Conservation (phyloP, 306 rosid genomes). For the Sphenostylis stenocarpa region DNA sequence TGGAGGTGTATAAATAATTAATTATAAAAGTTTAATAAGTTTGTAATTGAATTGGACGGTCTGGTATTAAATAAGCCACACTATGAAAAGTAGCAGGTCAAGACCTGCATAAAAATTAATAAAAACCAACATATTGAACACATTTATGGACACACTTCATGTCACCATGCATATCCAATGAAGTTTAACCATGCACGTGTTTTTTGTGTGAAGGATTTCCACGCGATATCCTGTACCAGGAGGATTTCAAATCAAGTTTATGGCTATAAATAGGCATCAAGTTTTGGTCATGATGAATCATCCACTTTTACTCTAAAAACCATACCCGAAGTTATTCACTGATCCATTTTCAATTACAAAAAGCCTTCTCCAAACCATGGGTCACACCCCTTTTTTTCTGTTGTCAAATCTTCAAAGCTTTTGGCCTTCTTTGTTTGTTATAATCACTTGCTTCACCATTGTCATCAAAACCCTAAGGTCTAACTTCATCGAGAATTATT, state of each 20-base stretch:
- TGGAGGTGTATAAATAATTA: too few relatives aligned
- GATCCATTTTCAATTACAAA: not conserved
- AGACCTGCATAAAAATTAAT: too few relatives aligned
- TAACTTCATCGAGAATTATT: not conserved
- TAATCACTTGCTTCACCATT: not conserved
- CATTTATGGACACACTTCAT: not conserved
- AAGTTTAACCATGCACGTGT: not conserved
- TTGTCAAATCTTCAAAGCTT: not conserved
- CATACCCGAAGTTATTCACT: not conserved
- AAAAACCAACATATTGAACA: too few relatives aligned
- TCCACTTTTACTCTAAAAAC: not conserved
- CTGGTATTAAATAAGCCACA: not conserved
- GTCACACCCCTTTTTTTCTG: not conserved
- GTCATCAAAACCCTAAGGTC: not conserved
- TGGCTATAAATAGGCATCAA: not conserved
- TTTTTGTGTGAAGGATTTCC: not conserved
- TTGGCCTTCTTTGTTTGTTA: not conserved
- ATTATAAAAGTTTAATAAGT: too few relatives aligned
- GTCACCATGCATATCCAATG: too few relatives aligned
- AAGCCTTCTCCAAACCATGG: conserved; percentile 3
- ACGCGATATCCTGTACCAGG: not conserved
- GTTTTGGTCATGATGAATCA: not conserved
- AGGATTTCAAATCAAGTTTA: not conserved
- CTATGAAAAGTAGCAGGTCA: not conserved
- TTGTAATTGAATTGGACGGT: too few relatives aligned